phyloP scores from a whole-genome alignment of 2,329 filamentous ascomycete species.

The Bipolaris gigantea region DNA sequence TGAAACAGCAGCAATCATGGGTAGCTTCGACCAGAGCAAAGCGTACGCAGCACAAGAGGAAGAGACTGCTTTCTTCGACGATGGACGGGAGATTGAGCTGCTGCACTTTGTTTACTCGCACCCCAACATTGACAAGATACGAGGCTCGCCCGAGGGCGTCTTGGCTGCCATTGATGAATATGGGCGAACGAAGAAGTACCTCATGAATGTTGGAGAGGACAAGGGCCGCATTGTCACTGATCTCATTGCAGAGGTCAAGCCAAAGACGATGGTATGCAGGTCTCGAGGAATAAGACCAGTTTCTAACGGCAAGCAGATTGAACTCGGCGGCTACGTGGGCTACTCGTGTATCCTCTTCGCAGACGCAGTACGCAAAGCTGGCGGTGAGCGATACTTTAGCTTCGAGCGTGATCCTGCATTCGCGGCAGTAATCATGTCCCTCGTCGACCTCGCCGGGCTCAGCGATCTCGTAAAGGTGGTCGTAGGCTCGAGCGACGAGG shows the following conservation, averaged over 20 bases:
- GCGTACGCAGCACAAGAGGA: conserved; percentile 53
- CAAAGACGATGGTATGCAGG: conserved; percentile 61
- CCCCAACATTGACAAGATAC: conserved; percentile 63
- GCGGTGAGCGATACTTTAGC: conserved; percentile 68
- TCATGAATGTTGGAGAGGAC: conserved; percentile 78
- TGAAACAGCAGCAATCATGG: conserved; percentile 29
- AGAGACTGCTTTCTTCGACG: conserved; percentile 56
- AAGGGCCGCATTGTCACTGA: conserved; percentile 73
- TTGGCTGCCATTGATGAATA: conserved; percentile 73
- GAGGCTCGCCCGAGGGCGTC: conserved; percentile 65
- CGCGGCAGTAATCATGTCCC: conserved; percentile 66
- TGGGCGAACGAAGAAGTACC: conserved; percentile 64
- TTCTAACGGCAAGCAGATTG: conserved; percentile 53
- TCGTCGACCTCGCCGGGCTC: conserved; percentile 77
- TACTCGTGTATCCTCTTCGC: conserved; percentile 81
- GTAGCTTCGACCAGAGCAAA: conserved; percentile 47
- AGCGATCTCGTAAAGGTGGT: conserved; percentile 69
- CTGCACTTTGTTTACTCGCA: conserved; percentile 69
- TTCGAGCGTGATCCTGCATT: conserved; percentile 76
- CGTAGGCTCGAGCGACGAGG: conserved; percentile 69
- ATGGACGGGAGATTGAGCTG: conserved; percentile 74
- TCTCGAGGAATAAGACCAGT: neutral
- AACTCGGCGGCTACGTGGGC: conserved; percentile 79
- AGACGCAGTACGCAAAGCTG: conserved; percentile 63
- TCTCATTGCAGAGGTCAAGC: conserved; percentile 68